Base-by-base conservation (phyloP, 805 yeast genomes). In the Barnettozyma siamensis region DNA sequence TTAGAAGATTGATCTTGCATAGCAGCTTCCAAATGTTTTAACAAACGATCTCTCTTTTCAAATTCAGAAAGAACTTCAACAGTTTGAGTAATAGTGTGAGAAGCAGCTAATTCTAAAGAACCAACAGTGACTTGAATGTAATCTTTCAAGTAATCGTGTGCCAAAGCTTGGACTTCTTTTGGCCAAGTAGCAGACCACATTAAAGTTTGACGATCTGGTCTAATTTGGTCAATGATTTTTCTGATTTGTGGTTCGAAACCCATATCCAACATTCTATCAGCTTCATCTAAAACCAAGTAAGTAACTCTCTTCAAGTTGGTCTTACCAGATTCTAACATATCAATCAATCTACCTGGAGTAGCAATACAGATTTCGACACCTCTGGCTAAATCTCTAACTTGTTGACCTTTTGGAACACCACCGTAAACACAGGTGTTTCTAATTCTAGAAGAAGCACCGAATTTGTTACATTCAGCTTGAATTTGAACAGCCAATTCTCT, bases 121-220 rank as follows among this genome's bases (percentile, higher is more conserved):
- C 99, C 99, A 65, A 93, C 72, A 59, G 86, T 91, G 53, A 93
- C 98, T 73, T 93, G 98, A 62, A 93, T 91, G 60, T 91, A 93
- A 64, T 93, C 96, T 42, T 77, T 68, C 63, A 91, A 75, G 67
- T 87, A 93, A 66, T 93, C 99, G 59, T 83, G 77, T 52, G 97
- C 94, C 62, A 93, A 75, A 54, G 80, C 75, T 74, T 91, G 94
- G 50, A 93, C 98, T 67, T 88, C 95, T 76, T 89, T 91, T 58
- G 99, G 99, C 99, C 99, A 93, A 42, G 99, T 93, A 55, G 99
- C 99, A 48, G 98, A 91, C 98, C 98, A 93, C 97, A 93, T 88
- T 58, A 91, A 76, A 47, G 99, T 93, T 73, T 93, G 99, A 76
- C 98, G 88, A 67, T 93, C 99, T 48, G 99, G 99, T 74, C 99